Evolutionary conservation across 108 stramenopile species (phyloP).

Genomic region (Nitzschia putrida): DNA sequence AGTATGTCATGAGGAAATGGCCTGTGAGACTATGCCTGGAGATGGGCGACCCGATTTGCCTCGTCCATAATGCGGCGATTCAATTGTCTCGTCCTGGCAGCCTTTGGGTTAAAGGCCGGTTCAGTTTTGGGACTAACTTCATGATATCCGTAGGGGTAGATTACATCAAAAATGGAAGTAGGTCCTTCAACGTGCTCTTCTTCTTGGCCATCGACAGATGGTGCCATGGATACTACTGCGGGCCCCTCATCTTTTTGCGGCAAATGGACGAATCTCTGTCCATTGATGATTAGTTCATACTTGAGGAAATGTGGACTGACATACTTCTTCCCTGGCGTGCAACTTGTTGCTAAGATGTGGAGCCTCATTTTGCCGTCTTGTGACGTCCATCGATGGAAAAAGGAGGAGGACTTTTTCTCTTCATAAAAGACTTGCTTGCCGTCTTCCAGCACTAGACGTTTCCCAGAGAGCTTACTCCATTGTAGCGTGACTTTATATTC

Average conservation of each 20-base stretch:
- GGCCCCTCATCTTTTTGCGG: slow-evolving; percentile 14
- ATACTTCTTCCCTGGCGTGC: slow-evolving; percentile 9
- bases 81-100: background rate
- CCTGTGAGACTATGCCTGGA: background rate
- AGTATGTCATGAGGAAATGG: background rate
- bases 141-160: slow-evolving; percentile 21
- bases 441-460: slow-evolving; percentile 1
- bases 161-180: slow-evolving; percentile 21
- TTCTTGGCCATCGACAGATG: background rate
- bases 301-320: slow-evolving; percentile 20
- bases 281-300: slow-evolving; percentile 25
- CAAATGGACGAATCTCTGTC: slow-evolving; percentile 6
- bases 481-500: slow-evolving; percentile 12
- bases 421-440: slow-evolving; percentile 6
- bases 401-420: slow-evolving; percentile 12
- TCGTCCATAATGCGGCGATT: background rate
- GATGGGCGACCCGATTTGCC: background rate
- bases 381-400: slow-evolving; percentile 14
- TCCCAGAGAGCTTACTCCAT: slow-evolving; percentile 25
- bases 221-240: background rate
- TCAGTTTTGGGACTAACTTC: slow-evolving; percentile 6
- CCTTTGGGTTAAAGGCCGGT: slow-evolving; percentile 5
- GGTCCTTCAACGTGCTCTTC: background rate
- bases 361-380: slow-evolving; percentile 7
- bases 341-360: slow-evolving; percentile 14